Percentiles rank a stretch among this genome's conserved stretches.
phyloP scores from a whole-genome alignment of 2,329 filamentous ascomycete species.

The Aureobasidium sp. region DNA sequence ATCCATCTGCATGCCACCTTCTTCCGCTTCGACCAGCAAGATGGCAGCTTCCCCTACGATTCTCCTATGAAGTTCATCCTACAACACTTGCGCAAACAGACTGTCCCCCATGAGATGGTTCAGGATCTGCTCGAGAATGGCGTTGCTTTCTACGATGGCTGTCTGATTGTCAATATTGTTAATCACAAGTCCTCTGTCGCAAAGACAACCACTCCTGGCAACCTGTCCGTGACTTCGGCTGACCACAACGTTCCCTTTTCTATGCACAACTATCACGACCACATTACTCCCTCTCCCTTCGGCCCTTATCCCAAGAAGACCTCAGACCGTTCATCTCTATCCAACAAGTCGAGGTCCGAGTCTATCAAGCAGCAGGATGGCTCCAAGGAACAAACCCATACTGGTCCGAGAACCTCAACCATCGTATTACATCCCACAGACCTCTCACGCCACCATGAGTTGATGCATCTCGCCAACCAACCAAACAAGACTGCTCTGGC shows the following conservation, averaged over 20 bases:
- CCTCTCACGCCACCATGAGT: conserved; percentile 64
- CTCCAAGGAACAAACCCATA: conserved; percentile 16
- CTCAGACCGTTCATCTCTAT: conserved; percentile 26
- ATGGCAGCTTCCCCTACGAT: conserved; percentile 84
- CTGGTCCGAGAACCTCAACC: conserved; percentile 57
- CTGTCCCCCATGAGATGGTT: conserved; percentile 82
- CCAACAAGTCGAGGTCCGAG: conserved; percentile 31
- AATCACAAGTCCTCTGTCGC: conserved; percentile 66
- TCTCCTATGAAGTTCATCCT: conserved; percentile 81
- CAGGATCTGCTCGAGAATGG: conserved; percentile 62
- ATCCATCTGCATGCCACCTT: conserved; percentile 78
- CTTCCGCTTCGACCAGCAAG: conserved; percentile 89
- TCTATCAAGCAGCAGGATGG: conserved; percentile 37
- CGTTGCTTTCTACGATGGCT: conserved; percentile 84
- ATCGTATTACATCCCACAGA: conserved; percentile 78
- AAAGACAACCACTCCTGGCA: conserved; percentile 39
- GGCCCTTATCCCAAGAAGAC: conserved; percentile 54
- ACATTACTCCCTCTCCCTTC: conserved; percentile 81
- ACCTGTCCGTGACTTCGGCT: conserved; percentile 42
- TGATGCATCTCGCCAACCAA: conserved; percentile 63
- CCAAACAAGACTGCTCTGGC: conserved; percentile 49
- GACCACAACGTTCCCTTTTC: conserved; percentile 63
- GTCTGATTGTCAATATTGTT: conserved; percentile 88
- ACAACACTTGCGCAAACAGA: conserved; percentile 66
- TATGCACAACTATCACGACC: conserved; percentile 85